Percentiles rank a stretch among this genome's conserved stretches.
Evolutionary conservation across 495 filamentous ascomycete species (phyloP).

Genomic region (Penicillium arizonense): DNA sequence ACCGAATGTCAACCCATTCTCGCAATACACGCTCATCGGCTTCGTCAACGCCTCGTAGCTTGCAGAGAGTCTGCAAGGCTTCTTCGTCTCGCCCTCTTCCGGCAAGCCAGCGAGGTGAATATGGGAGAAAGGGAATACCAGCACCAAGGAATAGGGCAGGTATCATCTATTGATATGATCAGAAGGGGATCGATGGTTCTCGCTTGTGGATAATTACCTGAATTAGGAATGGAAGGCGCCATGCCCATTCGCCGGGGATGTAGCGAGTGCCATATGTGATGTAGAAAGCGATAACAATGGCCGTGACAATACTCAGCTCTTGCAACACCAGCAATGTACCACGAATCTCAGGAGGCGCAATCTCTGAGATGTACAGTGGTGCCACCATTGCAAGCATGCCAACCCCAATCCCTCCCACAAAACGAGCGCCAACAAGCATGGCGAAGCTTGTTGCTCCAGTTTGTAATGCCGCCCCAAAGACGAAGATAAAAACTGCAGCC

Average conservation of each 20-base stretch:
- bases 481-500: conserved; percentile 51
- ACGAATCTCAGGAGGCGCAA: conserved; percentile 71
- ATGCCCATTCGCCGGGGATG: conserved; percentile 37
- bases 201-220: conserved; percentile 58
- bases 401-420: conserved; percentile 67
- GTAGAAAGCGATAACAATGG: conserved; percentile 9
- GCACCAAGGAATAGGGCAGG: conserved; percentile 63
- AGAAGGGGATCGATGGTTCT: conserved; percentile 52
- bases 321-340: conserved; percentile 72
- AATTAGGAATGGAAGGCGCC: conserved; percentile 36
- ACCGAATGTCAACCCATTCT: conserved; percentile 42
- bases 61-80: conserved; percentile 58
- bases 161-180: conserved; percentile 71
- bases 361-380: conserved; percentile 73
- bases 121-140: conserved; percentile 70
- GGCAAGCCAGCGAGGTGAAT: conserved; percentile 74
- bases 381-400: conserved; percentile 71
- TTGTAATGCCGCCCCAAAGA: conserved; percentile 50
- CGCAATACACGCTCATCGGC: conserved; percentile 40
- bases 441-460: conserved; percentile 49
- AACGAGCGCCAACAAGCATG: conserved; percentile 65
- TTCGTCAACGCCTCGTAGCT: conserved; percentile 61
- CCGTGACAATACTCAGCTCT: conserved; percentile 63
- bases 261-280: conserved; percentile 63
- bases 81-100: conserved; percentile 72